These are phyloP conservation scores for Polyporus tsugae DNA, from an alignment of 1,284 basidiomycete species.

Conservation along the genomic window DNA sequence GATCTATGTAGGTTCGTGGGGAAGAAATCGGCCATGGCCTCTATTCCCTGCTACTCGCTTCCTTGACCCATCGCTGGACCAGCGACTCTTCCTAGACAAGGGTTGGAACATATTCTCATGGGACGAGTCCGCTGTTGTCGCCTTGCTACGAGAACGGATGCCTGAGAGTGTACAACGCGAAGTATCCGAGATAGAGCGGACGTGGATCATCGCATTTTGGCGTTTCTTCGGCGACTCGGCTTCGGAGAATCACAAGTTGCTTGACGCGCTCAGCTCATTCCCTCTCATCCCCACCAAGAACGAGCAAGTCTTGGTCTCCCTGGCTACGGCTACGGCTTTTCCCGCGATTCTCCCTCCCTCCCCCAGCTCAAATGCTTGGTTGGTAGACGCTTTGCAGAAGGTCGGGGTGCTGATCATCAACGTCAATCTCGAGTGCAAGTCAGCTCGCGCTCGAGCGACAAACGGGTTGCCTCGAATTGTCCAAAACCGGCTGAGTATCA, in stretches of 20 bases:
- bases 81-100: background rate
- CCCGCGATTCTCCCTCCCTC: background rate
- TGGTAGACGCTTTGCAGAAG: constrained; percentile 13
- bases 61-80: constrained; percentile 35
- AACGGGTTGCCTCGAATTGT: background rate
- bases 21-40: constrained; percentile 23
- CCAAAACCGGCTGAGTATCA: background rate
- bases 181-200: background rate
- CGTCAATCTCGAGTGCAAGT: background rate
- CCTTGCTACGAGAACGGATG: constrained; percentile 7
- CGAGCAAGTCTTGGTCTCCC: constrained; percentile 2
- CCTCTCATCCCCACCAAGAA: constrained; percentile 19
- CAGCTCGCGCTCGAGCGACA: background rate
- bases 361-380: background rate
- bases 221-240: background rate
- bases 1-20: constrained; percentile 27
- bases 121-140: background rate
- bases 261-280: background rate
- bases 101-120: constrained; percentile 12
- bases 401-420: constrained; percentile 12
- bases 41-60: constrained; percentile 39
- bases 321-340: background rate
- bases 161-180: background rate
- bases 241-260: background rate
- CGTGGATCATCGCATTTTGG: constrained; percentile 7